Evolutionary conservation across 2,329 filamentous ascomycete genomes (phyloP).

Genomic region (Elsinoe australis): DNA sequence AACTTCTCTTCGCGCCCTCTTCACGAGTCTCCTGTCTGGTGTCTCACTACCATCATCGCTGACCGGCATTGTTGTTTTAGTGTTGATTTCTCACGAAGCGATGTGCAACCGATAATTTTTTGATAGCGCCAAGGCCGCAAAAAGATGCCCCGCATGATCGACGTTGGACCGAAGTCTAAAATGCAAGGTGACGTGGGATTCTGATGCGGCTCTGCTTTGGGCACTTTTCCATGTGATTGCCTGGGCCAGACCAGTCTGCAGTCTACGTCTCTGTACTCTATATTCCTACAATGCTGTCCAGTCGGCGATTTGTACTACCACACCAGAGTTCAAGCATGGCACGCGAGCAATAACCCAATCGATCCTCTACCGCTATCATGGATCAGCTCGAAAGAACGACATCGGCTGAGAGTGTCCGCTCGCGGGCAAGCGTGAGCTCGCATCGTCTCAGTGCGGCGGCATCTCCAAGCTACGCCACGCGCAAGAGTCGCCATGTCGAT

Average conservation of each 20-base stretch:
- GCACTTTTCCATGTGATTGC: conserved; percentile 14
- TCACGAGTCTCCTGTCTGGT: conserved; percentile 45
- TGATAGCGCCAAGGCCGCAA: conserved; percentile 9
- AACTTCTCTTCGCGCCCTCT: conserved; percentile 56
- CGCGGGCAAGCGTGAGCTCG: conserved; percentile 28
- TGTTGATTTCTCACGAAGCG: too few species aligned
- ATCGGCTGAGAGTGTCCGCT: conserved; percentile 35
- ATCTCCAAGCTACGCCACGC: conserved; percentile 30
- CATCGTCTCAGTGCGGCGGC: conserved; percentile 45
- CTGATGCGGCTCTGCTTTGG: background rate
- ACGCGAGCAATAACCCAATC: conserved; percentile 9
- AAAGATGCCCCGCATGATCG: conserved; percentile 9
- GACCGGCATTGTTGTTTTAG: conserved; percentile 3
- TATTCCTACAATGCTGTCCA: background rate
- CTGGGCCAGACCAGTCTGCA: conserved; percentile 1
- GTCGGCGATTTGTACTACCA: conserved; percentile 9
- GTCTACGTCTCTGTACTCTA: background rate
- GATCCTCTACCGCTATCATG: conserved; percentile 16
- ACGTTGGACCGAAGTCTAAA: background rate
- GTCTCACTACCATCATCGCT: background rate
- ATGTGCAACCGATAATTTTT: conserved; percentile 14
- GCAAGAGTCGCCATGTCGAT: conserved; percentile 54
- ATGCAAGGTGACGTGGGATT: conserved; percentile 10
- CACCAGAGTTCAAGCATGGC: background rate
- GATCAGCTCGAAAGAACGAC: conserved; percentile 29